Conservation (phyloP, 2,329 filamentous ascomycete species). For the Neodidymelliopsis sp. region DNA sequence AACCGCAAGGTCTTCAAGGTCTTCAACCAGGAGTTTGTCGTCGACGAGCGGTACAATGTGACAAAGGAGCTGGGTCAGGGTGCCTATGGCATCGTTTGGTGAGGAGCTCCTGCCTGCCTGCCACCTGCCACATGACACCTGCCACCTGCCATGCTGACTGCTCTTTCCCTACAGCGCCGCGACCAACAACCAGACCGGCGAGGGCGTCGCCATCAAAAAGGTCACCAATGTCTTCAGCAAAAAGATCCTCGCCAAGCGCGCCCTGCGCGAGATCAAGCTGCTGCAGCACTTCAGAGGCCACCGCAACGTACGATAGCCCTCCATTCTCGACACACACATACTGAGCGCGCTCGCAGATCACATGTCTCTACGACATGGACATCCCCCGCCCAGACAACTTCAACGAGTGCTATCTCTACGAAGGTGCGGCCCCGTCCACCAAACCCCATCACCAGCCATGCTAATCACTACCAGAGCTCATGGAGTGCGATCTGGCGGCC, state of each 20-base stretch:
- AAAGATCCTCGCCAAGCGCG: constrained; percentile 98
- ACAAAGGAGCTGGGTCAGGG: constrained; percentile 98
- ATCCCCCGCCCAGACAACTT: constrained; percentile 97
- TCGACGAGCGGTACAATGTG: constrained; percentile 97
- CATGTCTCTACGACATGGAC: constrained; percentile 99
- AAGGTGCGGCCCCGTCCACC: constrained; percentile 66
- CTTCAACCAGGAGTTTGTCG: constrained; percentile 99
- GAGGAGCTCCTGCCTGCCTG: constrained; percentile 43
- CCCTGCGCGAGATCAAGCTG: constrained; percentile 96
- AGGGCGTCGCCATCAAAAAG: constrained; percentile 98
- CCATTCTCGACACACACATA: constrained; percentile 19
- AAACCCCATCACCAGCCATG: background rate
- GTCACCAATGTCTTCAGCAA: constrained; percentile 99
- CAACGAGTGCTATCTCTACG: constrained; percentile 98
- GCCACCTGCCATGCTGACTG: constrained; percentile 34
- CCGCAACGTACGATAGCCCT: constrained; percentile 52
- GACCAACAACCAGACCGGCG: constrained; percentile 86
- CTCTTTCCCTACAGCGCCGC: constrained; percentile 71
- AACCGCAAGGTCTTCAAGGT: constrained; percentile 74
- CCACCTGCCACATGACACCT: no score
- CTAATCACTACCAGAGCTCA: constrained; percentile 74
- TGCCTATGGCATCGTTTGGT: constrained; percentile 99
- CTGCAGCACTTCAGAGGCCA: constrained; percentile 89
- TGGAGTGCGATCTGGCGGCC: constrained; percentile 98
- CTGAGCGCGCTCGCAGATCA: constrained; percentile 73